phyloP scores from a whole-genome alignment of 176 grass and related monocot species.

The Phyllostachys edulis region DNA sequence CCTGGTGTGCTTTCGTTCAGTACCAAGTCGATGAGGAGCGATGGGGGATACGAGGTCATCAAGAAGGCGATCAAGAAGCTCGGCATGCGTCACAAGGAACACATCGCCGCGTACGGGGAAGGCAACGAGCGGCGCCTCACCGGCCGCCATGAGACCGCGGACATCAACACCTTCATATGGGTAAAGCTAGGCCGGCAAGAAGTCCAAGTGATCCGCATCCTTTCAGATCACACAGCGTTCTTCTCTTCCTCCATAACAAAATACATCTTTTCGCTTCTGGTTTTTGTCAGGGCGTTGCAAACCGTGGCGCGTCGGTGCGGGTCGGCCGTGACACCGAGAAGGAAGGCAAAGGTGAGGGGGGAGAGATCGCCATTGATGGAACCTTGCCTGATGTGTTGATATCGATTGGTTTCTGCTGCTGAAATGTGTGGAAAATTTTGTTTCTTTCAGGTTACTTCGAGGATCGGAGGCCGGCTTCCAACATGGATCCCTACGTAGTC shows the following conservation, averaged over 20 bases:
- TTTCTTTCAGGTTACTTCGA: slow-evolving; percentile 69
- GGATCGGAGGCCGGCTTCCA: slow-evolving; percentile 76
- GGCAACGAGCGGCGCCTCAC: slow-evolving; percentile 92
- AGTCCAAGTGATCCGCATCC: neutral
- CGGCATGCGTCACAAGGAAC: slow-evolving; percentile 55
- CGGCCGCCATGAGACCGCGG: slow-evolving; percentile 80
- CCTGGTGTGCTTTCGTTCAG: slow-evolving; percentile 17
- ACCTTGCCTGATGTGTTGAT: neutral
- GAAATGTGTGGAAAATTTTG: neutral
- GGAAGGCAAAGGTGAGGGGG: slow-evolving; percentile 60
- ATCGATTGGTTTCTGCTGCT: neutral
- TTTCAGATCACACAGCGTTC: neutral
- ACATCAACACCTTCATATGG: slow-evolving; percentile 85
- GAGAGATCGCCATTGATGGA: neutral
- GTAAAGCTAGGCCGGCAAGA: slow-evolving; percentile 31
- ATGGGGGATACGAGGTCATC: slow-evolving; percentile 79
- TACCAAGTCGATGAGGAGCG: slow-evolving; percentile 84
- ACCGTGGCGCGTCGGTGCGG: slow-evolving; percentile 73
- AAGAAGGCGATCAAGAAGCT: slow-evolving; percentile 77
- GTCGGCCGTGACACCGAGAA: slow-evolving; percentile 84
- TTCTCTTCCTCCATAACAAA: neutral
- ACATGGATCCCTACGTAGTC: slow-evolving; percentile 96
- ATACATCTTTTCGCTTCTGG: too few species aligned
- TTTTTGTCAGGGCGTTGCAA: slow-evolving; percentile 64
- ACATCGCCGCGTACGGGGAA: slow-evolving; percentile 82